Conservation (phyloP, 495 filamentous ascomycete genomes). For the Talaromyces ruber region DNA sequence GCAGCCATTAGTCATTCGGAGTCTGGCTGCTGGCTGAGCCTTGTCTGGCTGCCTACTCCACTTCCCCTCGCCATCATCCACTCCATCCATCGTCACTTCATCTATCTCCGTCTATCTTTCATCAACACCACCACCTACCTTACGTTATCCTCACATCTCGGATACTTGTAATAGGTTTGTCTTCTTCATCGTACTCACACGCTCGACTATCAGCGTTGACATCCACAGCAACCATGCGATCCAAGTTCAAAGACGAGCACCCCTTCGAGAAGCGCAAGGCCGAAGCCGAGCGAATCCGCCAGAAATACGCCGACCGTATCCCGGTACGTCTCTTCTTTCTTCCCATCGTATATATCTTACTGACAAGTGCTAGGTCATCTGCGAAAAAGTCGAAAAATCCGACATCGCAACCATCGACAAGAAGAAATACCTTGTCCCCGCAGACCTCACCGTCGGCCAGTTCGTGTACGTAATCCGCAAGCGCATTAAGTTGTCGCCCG, state of each 20-base stretch:
- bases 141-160: not conserved
- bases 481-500: slow-evolving; percentile 97
- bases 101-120: not conserved
- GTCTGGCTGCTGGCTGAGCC: not conserved
- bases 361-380: slow-evolving; percentile 67
- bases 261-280: slow-evolving; percentile 99
- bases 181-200: not conserved
- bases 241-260: slow-evolving; percentile 99
- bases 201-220: not conserved
- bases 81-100: not conserved
- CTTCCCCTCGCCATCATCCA: not conserved
- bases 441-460: slow-evolving; percentile 97
- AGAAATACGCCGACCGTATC: slow-evolving; percentile 98
- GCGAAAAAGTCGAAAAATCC: slow-evolving; percentile 98
- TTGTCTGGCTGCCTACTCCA: not conserved
- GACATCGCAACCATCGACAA: slow-evolving; percentile 99
- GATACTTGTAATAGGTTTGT: not conserved
- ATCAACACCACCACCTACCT: not conserved
- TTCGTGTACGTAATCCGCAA: slow-evolving; percentile 99
- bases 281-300: slow-evolving; percentile 96
- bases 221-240: slow-evolving; percentile 59
- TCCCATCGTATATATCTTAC: not conserved
- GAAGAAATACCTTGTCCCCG: slow-evolving; percentile 99
- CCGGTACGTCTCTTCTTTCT: slow-evolving; percentile 55
- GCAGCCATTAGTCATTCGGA: not conserved